Percentiles rank a stretch among this genome's conserved stretches.
Evolutionary conservation across 805 yeast species (phyloP).

Genomic region (Komagataella phaffii): DNA sequence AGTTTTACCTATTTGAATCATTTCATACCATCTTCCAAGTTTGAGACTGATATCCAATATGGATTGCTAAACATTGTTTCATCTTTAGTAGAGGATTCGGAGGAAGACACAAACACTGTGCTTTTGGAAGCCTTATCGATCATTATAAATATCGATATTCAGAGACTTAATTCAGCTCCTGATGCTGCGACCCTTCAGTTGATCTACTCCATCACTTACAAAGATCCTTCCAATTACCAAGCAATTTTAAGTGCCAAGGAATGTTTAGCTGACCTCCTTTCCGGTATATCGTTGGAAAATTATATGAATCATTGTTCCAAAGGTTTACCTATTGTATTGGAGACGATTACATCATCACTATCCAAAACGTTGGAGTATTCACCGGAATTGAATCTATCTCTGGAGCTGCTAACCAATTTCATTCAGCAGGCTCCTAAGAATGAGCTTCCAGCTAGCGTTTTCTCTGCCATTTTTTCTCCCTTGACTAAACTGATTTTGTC

Average conservation of each 20-base stretch:
- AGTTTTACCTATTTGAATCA: conserved; percentile 34
- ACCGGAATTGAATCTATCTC: conserved; percentile 42
- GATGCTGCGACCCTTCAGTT: conserved; percentile 31
- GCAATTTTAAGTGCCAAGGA: conserved; percentile 55
- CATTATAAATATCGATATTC: conserved; percentile 35
- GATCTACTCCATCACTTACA: conserved; percentile 50
- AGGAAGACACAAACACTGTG: conserved; percentile 69
- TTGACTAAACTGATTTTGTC: conserved; percentile 24
- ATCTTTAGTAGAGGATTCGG: conserved; percentile 43
- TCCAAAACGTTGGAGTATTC: conserved; percentile 31
- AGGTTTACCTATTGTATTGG: conserved; percentile 37
- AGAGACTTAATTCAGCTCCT: conserved; percentile 13
- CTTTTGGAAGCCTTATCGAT: conserved; percentile 57
- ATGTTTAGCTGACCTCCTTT: conserved; percentile 48
- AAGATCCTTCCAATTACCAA: conserved; percentile 66
- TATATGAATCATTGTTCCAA: conserved; percentile 34
- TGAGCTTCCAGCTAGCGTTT: conserved; percentile 24
- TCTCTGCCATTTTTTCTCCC: conserved; percentile 27
- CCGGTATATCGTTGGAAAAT: conserved; percentile 25
- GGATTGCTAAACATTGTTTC: conserved; percentile 21
- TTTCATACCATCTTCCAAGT: conserved; percentile 9
- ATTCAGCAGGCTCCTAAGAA: conserved; percentile 26
- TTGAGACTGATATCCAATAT: conserved; percentile 13
- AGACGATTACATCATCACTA: conserved; percentile 21
- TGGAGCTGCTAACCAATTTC: conserved; percentile 43